Percentiles rank a stretch among this genome's conserved stretches.
Evolutionary conservation across 768 basidiomycete genomes (phyloP).

Genomic region (Hypsizygus marmoreus): DNA sequence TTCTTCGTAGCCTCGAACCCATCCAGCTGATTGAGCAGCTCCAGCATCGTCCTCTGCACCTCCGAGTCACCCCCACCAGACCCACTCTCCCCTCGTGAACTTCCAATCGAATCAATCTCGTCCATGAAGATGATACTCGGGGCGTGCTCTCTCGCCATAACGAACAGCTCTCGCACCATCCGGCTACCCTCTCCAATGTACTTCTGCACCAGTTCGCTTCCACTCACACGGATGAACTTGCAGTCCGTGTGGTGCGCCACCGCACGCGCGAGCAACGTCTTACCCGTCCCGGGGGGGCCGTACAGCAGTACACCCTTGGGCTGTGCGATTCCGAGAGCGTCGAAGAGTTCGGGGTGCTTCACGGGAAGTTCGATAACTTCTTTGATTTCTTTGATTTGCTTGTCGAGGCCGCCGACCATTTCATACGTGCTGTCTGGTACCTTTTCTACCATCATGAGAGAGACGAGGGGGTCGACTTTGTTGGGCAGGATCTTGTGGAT

Average conservation of each 20-base stretch:
- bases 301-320: conserved; percentile 96
- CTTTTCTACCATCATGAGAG: conserved; percentile 99
- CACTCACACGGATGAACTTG: conserved; percentile 94
- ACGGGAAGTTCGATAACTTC: conserved; percentile 98
- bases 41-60: conserved; percentile 90
- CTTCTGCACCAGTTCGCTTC: conserved; percentile 95
- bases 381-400: conserved; percentile 94
- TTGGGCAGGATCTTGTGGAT: conserved; percentile 96
- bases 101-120: conserved; percentile 97
- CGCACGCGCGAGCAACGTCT: conserved; percentile 92
- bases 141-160: conserved; percentile 97
- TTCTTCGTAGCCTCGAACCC: conserved; percentile 97
- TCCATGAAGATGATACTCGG: conserved; percentile 99
- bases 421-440: conserved; percentile 99
- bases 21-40: conserved; percentile 85
- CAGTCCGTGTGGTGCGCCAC: conserved; percentile 98
- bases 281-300: conserved; percentile 95
- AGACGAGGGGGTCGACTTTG: conserved; percentile 97
- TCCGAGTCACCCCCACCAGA: conserved; percentile 88
- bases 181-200: conserved; percentile 96
- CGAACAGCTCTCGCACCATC: conserved; percentile 97
- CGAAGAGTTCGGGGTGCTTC: conserved; percentile 96
- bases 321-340: conserved; percentile 93
- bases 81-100: conserved; percentile 89
- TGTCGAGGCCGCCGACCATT: conserved; percentile 97